Evolutionary conservation across 768 basidiomycete genomes (phyloP), one percentile per base, ranked within the genome.

Genomic region (Termitomyces sp.): DNA sequence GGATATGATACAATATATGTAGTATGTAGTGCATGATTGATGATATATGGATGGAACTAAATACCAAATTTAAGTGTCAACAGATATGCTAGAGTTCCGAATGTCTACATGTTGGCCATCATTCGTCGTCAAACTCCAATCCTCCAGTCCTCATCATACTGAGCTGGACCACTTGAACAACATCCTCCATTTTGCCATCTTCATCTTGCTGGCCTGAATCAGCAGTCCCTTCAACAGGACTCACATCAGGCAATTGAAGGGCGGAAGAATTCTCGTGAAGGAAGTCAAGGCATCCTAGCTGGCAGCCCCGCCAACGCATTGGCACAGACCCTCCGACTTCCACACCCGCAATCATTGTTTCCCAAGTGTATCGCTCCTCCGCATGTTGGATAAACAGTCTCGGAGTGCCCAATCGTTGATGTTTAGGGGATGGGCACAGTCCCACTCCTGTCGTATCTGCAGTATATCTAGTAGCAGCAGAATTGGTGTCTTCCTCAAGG

Each of bases 331-430:
- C 83, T 20, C 83, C 82, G 0, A 87, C 72, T n/a, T 72, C 67
- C 24, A 77, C 74, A 6, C 82, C 81, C 0, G 81, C 84, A 27
- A 88, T 71, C 13, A 57, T 70, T 7, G 66, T 71, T 65, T 86
- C 86, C 89, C 89, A 91, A 3, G 85, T 82, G 58, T 76, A 81
- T 56, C 86, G 74, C 69, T 87, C 82, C 64, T 88, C 87, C 4
- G 79, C 80, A 46, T 80, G 84, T 24, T 63, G 70, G 6, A 87
- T 76, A 55, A 88, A 89, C 13, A 84, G 67, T 18, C 72, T 67
- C 24, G 58, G 48, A 0, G 67, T 61, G 0, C 63, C 65, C 20
- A 33, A 42, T 18, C 66, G 69, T 18, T 59, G 62, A 49, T 77
- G 84, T 53, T 50, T 69, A 24, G 83, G 79, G 59, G 84, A 86